phyloP scores from a whole-genome alignment of 2,329 filamentous ascomycete species.

The Oidium heveae region DNA sequence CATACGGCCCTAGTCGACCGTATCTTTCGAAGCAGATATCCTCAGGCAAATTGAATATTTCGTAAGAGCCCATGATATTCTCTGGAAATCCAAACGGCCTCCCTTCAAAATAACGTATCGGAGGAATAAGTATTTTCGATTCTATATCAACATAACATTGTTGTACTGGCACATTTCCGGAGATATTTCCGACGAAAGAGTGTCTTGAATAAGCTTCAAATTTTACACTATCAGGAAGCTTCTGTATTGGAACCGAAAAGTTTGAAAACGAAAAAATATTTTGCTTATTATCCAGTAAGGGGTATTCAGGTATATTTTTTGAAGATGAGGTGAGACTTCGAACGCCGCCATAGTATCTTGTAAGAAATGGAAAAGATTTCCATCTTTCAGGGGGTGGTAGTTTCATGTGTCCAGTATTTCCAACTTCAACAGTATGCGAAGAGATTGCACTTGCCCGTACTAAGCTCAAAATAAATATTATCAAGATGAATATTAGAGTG shows the following conservation, averaged over 20 bases:
- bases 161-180: constrained; percentile 25
- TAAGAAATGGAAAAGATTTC: constrained; percentile 68
- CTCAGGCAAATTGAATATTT: constrained; percentile 50
- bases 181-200: constrained; percentile 14
- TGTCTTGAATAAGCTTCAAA: constrained; percentile 39
- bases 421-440: constrained; percentile 31
- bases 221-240: constrained; percentile 22
- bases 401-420: constrained; percentile 31
- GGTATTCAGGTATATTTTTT: constrained; percentile 61
- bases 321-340: constrained; percentile 38
- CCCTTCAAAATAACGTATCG: constrained; percentile 49
- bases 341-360: constrained; percentile 75
- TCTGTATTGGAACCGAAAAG: constrained; percentile 15
- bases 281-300: constrained; percentile 29
- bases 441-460: constrained; percentile 49
- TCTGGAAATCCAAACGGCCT: constrained; percentile 67
- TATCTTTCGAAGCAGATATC: constrained; percentile 87
- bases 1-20: constrained; percentile 71
- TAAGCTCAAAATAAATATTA: constrained; percentile 55
- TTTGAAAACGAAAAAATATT: too few relatives aligned
- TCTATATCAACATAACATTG: constrained; percentile 58
- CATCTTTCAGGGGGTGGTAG: constrained; percentile 41
- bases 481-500: constrained; percentile 37
- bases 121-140: constrained; percentile 38
- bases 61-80: constrained; percentile 65